phyloP scores from a whole-genome alignment of 2,329 filamentous ascomycete genomes.

The Drechslerella stenobrocha region DNA sequence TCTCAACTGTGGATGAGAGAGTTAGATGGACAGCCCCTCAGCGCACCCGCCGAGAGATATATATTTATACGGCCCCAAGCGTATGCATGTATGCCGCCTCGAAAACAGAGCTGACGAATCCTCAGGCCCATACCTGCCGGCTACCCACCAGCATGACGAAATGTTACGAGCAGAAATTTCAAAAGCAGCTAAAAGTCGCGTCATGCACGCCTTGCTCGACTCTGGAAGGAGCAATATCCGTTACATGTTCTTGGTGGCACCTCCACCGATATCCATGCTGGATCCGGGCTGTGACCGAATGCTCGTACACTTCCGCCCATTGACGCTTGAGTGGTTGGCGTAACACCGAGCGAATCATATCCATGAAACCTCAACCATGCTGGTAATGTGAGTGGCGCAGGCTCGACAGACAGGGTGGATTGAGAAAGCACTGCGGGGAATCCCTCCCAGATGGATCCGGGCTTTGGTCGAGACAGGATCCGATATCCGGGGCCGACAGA shows the following conservation, averaged over 20 bases:
- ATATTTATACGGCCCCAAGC: too few species aligned
- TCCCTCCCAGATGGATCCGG: background rate
- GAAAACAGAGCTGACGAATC: background rate
- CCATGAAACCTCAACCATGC: too few species aligned
- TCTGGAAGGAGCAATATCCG: background rate
- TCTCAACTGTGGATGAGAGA: too few species aligned
- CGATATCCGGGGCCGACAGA: conserved; percentile 1
- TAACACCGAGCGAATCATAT: conserved; percentile 14
- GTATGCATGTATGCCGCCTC: too few species aligned
- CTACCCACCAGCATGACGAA: background rate
- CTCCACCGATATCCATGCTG: background rate
- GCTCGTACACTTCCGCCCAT: background rate
- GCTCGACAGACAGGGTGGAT: background rate
- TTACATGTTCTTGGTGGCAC: conserved; percentile 11
- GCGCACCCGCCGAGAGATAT: too few species aligned
- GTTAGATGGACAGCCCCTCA: too few species aligned
- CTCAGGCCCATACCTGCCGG: background rate
- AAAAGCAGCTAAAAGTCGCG: background rate
- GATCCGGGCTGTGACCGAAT: background rate
- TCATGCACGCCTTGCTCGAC: background rate
- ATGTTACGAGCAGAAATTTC: conserved; percentile 2
- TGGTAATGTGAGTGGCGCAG: too few species aligned
- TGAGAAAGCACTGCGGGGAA: background rate
- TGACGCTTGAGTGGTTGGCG: conserved; percentile 18
- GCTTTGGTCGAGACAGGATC: background rate